Evolutionary conservation across 2,329 filamentous ascomycete genomes (phyloP).

Genomic region (Neurospora sp.): DNA sequence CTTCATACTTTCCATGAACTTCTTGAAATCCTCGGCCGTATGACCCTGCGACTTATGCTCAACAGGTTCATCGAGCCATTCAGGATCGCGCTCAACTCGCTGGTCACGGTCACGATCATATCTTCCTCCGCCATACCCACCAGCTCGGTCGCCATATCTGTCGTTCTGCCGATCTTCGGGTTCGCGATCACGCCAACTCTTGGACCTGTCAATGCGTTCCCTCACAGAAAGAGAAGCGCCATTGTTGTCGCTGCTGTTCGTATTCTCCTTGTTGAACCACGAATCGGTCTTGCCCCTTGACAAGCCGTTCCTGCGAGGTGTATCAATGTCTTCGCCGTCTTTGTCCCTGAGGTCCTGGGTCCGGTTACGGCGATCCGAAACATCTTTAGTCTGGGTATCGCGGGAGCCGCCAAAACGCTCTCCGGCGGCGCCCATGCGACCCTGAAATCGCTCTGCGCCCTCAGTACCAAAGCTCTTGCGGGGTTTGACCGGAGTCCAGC

Average conservation of each 20-base stretch:
- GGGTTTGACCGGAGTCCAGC: conserved; percentile 65
- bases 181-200: conserved; percentile 51
- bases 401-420: conserved; percentile 31
- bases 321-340: conserved; percentile 42
- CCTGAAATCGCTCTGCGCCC: conserved; percentile 60
- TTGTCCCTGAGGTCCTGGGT: conserved; percentile 29
- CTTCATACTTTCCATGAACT: conserved; percentile 90
- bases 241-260: conserved; percentile 25
- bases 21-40: conserved; percentile 85
- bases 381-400: conserved; percentile 34
- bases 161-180: conserved; percentile 37
- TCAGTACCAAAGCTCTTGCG: conserved; percentile 65
- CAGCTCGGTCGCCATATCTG: conserved; percentile 39
- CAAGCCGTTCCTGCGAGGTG: conserved; percentile 52
- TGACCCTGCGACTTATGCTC: conserved; percentile 61
- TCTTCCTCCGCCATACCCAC: conserved; percentile 29
- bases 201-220: conserved; percentile 46
- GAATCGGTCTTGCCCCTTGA: conserved; percentile 57
- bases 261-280: conserved; percentile 56
- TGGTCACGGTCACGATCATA: conserved; percentile 47
- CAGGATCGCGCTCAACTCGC: conserved; percentile 68
- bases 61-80: conserved; percentile 74
- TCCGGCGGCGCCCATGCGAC: conserved; percentile 47
- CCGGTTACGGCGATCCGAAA: conserved; percentile 20
- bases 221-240: conserved; percentile 30